Conservation (phyloP, 1,284 basidiomycete genomes). For the Boletus putidus region DNA sequence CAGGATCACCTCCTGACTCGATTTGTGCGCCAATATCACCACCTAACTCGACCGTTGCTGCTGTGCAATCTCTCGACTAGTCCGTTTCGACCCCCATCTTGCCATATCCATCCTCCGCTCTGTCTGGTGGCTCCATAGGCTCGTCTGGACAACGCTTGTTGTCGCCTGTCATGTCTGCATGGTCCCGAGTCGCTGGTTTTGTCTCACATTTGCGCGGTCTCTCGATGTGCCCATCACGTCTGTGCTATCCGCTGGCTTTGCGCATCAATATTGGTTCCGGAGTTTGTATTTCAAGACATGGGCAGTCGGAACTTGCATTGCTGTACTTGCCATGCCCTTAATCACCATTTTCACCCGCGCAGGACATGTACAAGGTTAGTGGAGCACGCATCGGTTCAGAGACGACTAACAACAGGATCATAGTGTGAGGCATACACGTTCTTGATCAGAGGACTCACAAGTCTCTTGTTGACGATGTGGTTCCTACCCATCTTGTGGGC, state of each 20-base stretch:
- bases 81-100: too few relatives aligned
- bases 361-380: conserved; percentile 57
- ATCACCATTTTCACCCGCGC: conserved; percentile 61
- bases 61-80: too few relatives aligned
- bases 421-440: conserved; percentile 71
- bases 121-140: too few relatives aligned
- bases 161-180: too few relatives aligned
- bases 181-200: too few relatives aligned
- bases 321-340: conserved; percentile 65
- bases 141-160: too few relatives aligned
- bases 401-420: conserved; percentile 5
- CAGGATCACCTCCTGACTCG: too few relatives aligned
- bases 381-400: not conserved
- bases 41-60: too few relatives aligned
- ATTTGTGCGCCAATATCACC: too few relatives aligned
- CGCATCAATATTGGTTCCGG: conserved; percentile 72
- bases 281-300: conserved; percentile 70
- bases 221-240: too few relatives aligned
- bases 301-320: conserved; percentile 60
- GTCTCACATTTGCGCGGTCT: too few relatives aligned
- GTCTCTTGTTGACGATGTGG: conserved; percentile 63
- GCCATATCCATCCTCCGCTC: too few relatives aligned
- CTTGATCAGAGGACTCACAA: conserved; percentile 66
- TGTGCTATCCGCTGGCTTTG: conserved; percentile 54
- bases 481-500: conserved; percentile 69